Base-by-base conservation (phyloP, 2,329 filamentous ascomycete genomes). In the Fusarium palustre region DNA sequence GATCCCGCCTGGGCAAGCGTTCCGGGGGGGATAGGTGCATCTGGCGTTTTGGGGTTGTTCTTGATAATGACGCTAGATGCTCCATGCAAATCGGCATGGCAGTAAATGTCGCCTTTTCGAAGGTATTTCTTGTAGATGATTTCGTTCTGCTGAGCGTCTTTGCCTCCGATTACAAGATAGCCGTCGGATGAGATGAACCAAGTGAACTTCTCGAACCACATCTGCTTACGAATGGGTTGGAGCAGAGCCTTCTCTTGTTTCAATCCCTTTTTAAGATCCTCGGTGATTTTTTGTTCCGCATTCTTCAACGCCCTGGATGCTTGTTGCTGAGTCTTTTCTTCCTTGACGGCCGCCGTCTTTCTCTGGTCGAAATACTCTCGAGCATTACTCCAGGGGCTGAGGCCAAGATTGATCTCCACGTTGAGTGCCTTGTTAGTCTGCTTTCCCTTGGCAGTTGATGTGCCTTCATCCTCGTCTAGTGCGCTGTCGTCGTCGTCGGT, bases 121-220 rank as follows among this genome's bases (percentile, higher is more conserved):
- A 99, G 81, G 75, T 98, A 91, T 25, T 88, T 88, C 66, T 90
- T 90, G 81, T 98, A 99, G n/a, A 99, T 83, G 41, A 94, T 90
- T 78, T 99, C 96, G 74, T 92, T 94, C 77, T 99, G 96, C 73
- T 93, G 91, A 3, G 90, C 87, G 81, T 99, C 96, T 66, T 93
- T 93, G 18, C 94, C 95, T 45, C 90, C 95, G 18, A 99, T 86
- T 1, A 98, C 92, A 8, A 99, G 86, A 77, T 98, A 97, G 7
- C 95, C 94, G 76, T 99, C 96, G 0, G 94, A 97, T 1, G 94
- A 97, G 72, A 98, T 88, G 81, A 99, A 99, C 86, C 93, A 98
- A 30, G 90, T 84, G 74, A 97, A 99, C 79, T 99, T 99, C 76
- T 99, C 96, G 72, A 97, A 99, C 96, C 96, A 99, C 74, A 94